Base-by-base conservation (phyloP, 2,329 filamentous ascomycete genomes). In the Fusarium temperatum region DNA sequence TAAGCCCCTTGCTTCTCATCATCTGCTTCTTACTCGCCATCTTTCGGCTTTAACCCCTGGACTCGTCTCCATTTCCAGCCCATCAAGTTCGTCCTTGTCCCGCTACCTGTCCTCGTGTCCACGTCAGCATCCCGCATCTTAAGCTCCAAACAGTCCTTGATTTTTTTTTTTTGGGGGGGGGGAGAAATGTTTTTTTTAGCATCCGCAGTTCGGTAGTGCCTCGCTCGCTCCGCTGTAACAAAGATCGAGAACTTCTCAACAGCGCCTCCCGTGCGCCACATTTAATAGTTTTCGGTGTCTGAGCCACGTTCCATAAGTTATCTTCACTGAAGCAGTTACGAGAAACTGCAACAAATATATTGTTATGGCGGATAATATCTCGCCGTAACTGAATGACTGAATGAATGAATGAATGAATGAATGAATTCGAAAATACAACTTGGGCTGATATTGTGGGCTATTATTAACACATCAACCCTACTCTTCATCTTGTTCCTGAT, bases 401-500 rank as follows among this genome's bases (percentile, higher is more conserved):
- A 26, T 38, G 18, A 13, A 26, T 38, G 18, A n/a, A n/a, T n/a
- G n/a, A n/a, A n/a, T 38, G 35, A 13, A 26, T 38, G 18, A 26
- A 38, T 38, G 17, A 50, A 18, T 15, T 24, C 20, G 38, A 17
- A 17, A 41, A 35, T 28, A 26, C 42, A 32, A 44, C 50, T 44
- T n/a, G 30, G 36, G 36, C 26, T 38, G 36, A 54, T 50, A 10
- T 45, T 35, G 24, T 36, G 44, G 45, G 24, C 35, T 45, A 57
- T 32, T 41, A 51, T 30, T 28, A n/a, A 28, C 35, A 42, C 26
- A 12, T 24, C 51, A 28, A 36, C 42, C 56, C 24, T 58, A 28
- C n/a, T 44, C 55, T 36, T 47, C 45, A 51, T 60, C 71, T 50
- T 65, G 73, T 75, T 67, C 72, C 69, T 75, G 72, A 75, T 75